Conservation (phyloP, 2,329 filamentous ascomycete genomes). For the Thermomyces lanuginosus region DNA sequence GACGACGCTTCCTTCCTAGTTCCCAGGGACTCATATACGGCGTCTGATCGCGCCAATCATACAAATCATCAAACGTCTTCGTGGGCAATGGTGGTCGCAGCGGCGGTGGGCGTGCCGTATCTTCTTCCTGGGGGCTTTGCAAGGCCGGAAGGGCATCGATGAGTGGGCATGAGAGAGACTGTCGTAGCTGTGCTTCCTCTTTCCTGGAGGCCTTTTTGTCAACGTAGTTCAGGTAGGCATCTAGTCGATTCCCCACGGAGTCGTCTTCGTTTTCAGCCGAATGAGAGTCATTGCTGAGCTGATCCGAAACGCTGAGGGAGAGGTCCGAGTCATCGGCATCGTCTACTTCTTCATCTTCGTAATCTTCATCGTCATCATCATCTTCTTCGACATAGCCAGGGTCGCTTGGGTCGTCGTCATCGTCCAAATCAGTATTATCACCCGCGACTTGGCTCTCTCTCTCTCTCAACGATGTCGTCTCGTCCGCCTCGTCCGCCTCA, state of each 20-base stretch:
- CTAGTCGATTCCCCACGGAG: conserved; percentile 9
- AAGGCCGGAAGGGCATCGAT: conserved; percentile 7
- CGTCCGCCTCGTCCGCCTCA: neutral
- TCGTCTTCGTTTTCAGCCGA: conserved; percentile 1
- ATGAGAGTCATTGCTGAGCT: too few species aligned
- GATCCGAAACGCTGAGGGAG: too few species aligned
- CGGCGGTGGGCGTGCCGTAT: conserved; percentile 8
- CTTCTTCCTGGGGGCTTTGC: conserved; percentile 12
- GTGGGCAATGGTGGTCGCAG: conserved; percentile 17
- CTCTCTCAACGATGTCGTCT: too few species aligned
- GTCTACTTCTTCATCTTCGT: conserved; percentile 4
- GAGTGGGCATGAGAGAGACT: conserved; percentile 6
- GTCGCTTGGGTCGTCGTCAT: too few species aligned
- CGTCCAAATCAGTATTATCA: too few species aligned
- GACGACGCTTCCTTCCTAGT: too few species aligned
- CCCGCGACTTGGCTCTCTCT: too few species aligned
- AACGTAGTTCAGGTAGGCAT: conserved; percentile 30
- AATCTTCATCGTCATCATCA: conserved; percentile 6
- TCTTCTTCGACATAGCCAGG: conserved; percentile 3
- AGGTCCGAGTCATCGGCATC: conserved; percentile 4
- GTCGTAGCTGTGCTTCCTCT: conserved; percentile 31
- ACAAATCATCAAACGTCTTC: conserved; percentile 16
- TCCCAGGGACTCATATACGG: conserved; percentile 38
- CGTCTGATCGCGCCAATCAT: conserved; percentile 33
- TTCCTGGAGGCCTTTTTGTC: conserved; percentile 29